Evolutionary conservation across 495 filamentous ascomycete genomes (phyloP), one percentile per base, ranked within the genome.

Genomic region (Sabuloglossum arenarium): DNA sequence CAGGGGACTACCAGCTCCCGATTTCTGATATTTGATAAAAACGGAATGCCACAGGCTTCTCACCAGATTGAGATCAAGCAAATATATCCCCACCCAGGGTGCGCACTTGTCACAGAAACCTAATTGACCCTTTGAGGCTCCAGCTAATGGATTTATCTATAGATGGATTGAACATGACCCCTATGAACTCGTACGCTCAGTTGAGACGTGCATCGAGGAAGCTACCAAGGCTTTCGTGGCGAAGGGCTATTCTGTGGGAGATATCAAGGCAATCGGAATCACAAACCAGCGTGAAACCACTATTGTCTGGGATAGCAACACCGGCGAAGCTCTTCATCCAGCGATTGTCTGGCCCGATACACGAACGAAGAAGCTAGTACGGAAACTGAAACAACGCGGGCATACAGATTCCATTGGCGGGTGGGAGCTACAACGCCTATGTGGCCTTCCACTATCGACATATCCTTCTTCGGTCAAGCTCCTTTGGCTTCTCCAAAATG

Each of bases 91-190:
- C 73, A 88, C 59, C 82, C 90, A 62, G 89, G 90, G 89, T 94
- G 78, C 65, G 84, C 73, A 23, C 58, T 52, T 24, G n/a, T 55
- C 55, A 54, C 16, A 45, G 14, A 46, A 27, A 56, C 59, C 59
- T 43, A 37, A 39, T n/a, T n/a, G n/a, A n/a, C n/a, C 59, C 37
- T n/a, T 54, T 42, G 53, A 23, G 23, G 19, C 8, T 21, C 23
- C 34, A 24, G 34, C 25, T 59, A 6, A 57, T 53, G 12, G 16
- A 21, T 24, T 14, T 25, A 16, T 16, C 30, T n/a, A 56, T 67
- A 94, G 89, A 65, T 95, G 88, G 88, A 85, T 94, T 65, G 90
- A 97, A 66, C 90, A 97, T 64, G 85, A 95, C 61, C 86, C 90
- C 8, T 68, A 77, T 45, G 87, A 90, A 63, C 71, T 97, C 51